Conservation (phyloP, 495 filamentous ascomycete species). For the Penicillium tannophilum region DNA sequence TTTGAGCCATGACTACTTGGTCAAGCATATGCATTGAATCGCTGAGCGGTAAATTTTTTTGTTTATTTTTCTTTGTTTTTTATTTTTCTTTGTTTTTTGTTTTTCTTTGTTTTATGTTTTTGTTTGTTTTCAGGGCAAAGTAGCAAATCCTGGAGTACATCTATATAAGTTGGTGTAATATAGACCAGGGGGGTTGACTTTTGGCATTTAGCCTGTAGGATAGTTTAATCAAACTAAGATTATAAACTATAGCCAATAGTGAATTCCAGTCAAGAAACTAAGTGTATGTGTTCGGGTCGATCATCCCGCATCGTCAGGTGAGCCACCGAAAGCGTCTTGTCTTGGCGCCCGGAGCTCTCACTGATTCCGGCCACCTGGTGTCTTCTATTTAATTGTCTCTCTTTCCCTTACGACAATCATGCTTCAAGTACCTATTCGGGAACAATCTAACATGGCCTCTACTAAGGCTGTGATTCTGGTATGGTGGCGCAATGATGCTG, state of each 20-base stretch:
- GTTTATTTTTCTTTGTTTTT: too few species aligned
- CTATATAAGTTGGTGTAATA: too few species aligned
- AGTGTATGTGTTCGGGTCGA: not conserved
- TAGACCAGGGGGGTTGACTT: too few species aligned
- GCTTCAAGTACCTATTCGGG: constrained; percentile 52
- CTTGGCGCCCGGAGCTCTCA: constrained; percentile 29
- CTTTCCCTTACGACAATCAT: constrained; percentile 29
- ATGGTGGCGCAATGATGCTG: constrained; percentile 24
- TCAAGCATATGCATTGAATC: not conserved
- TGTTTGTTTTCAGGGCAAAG: not conserved
- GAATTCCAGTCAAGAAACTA: not conserved
- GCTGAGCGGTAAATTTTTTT: too few species aligned
- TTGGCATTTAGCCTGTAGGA: too few species aligned
- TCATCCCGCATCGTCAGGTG: constrained; percentile 25
- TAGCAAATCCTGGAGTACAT: too few species aligned
- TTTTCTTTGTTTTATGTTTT: too few species aligned
- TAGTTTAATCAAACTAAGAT: too few species aligned
- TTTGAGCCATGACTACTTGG: not conserved
- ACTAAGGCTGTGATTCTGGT: constrained; percentile 76
- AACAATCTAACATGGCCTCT: constrained; percentile 50
- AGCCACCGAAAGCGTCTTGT: constrained; percentile 29
- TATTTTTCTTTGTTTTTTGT: too few species aligned
- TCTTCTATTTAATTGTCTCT: constrained; percentile 10
- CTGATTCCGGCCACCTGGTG: constrained; percentile 23
- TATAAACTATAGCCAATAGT: too few species aligned